Evolutionary conservation across 106 monocot genomes (phyloP), one percentile per base, ranked within the genome.

Genomic region (Dioscorea zingiberensis): DNA sequence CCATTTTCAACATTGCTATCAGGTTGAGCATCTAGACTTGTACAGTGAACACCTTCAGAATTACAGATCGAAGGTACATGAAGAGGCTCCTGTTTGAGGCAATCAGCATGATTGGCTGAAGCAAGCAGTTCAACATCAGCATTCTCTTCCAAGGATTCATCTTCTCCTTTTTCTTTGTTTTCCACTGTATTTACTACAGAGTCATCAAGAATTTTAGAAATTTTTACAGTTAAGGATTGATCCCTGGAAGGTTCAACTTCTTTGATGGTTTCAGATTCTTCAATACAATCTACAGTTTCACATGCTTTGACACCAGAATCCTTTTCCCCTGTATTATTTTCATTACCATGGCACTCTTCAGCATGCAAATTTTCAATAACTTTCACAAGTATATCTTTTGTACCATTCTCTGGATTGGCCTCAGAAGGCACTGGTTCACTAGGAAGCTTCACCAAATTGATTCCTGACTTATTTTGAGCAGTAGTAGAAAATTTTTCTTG

Each of bases 1-100:
- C 12, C 44, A 25, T 22, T 81, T 68, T 75, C 68, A 67, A 38
- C 22, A 53, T 26, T 76, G 67, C 32, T 68, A 18, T 53, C 59
- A 53, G 22, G 64, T 16, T 74, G 60, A 48, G 51, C 59, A 19
- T 28, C 69, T 24, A 49, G 48, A 22, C 14, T 54, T 46, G 69
- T 63, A 44, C 14, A 26, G 44, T 72, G 49, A 14, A 48, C 26
- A 16, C 21, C 69, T 56, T 82, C 55, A 14, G 26, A 48, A 59
- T 77, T 56, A 67, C 48, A 54, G 24, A 57, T n/a, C 3, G 53
- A 25, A 47, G 27, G 13, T 13, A 70, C 54, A 16, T 66, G 30
- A 63, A 56, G 44, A 71, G 26, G 26, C 54, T 26, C 62, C 44
- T 30, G 4, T 65, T 53, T 17, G 18, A 10, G 38, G 56, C 25